phyloP scores from a whole-genome alignment of 306 rosid genomes.

The Cicer bijugum region DNA sequence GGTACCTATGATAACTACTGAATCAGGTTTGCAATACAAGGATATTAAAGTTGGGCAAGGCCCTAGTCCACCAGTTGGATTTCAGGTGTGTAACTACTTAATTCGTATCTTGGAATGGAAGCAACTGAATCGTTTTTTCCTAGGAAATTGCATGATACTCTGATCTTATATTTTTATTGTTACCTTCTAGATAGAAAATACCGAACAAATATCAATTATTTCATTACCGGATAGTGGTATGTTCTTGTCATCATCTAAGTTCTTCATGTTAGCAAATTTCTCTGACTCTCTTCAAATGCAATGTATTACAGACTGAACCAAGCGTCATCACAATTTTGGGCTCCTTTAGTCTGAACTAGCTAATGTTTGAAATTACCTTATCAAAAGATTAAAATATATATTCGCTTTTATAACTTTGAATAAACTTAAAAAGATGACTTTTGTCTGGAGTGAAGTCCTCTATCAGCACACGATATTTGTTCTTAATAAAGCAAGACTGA shows the following conservation, averaged over 20 bases:
- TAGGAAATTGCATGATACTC: not conserved
- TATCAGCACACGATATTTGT: slow-evolving; percentile 16
- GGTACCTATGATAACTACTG: slow-evolving; percentile 87
- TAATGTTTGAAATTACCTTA: slow-evolving; percentile 19
- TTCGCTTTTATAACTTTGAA: slow-evolving; percentile 25
- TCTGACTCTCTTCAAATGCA: not conserved
- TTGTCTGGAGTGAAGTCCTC: slow-evolving; percentile 8
- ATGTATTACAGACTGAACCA: not conserved
- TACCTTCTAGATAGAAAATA: too few relatives aligned
- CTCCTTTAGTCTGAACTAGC: slow-evolving; percentile 2
- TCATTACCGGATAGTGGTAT: not conserved
- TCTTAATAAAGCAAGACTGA: not conserved
- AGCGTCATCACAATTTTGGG: not conserved
- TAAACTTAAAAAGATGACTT: slow-evolving; percentile 18
- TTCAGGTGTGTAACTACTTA: slow-evolving; percentile 65
- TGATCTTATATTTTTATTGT: not conserved
- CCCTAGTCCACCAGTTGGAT: slow-evolving; percentile 91
- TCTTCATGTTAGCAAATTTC: not conserved
- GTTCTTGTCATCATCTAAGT: not conserved
- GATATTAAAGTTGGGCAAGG: slow-evolving; percentile 89
- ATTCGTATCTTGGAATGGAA: slow-evolving; percentile 21
- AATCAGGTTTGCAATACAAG: slow-evolving; percentile 89
- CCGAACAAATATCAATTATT: not conserved
- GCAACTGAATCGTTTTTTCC: slow-evolving; percentile 17
- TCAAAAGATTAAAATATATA: not conserved